Conservation (phyloP, 768 basidiomycete species). For the Suillus subluteus region DNA sequence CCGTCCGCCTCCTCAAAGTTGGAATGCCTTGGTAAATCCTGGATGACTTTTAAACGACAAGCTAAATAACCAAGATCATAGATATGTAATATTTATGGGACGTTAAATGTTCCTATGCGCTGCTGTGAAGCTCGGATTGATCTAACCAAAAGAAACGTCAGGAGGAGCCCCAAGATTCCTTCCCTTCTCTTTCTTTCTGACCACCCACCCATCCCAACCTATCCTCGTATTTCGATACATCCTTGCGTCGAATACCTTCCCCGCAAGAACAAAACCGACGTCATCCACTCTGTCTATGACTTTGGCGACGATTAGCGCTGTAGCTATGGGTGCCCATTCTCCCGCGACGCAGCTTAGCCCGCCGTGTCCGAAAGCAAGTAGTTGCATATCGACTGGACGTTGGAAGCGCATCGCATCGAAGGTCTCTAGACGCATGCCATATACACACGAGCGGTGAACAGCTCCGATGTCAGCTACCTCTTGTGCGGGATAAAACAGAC, state of each 20-base stretch:
- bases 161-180: neutral
- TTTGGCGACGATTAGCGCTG: constrained; percentile 49
- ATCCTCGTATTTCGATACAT: constrained; percentile 36
- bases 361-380: constrained; percentile 50
- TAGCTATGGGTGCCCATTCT: constrained; percentile 55
- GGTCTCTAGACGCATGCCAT: constrained; percentile 37
- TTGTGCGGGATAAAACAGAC: constrained; percentile 14
- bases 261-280: constrained; percentile 27
- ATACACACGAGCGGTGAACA: constrained; percentile 15
- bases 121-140: neutral
- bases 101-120: neutral
- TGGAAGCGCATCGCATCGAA: constrained; percentile 50
- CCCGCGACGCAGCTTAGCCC: constrained; percentile 42
- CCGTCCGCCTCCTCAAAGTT: neutral
- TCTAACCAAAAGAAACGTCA: neutral
- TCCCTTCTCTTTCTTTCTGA: constrained; percentile 11
- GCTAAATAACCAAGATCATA: neutral
- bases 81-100: neutral
- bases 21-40: neutral
- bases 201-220: constrained; percentile 51
- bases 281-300: constrained; percentile 41
- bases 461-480: constrained; percentile 30
- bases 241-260: neutral
- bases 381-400: constrained; percentile 22
- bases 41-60: neutral